Evolutionary conservation across 2,329 filamentous ascomycete genomes (phyloP), one percentile per base, ranked within the genome.

Genomic region (Colletotrichum gigasporum): DNA sequence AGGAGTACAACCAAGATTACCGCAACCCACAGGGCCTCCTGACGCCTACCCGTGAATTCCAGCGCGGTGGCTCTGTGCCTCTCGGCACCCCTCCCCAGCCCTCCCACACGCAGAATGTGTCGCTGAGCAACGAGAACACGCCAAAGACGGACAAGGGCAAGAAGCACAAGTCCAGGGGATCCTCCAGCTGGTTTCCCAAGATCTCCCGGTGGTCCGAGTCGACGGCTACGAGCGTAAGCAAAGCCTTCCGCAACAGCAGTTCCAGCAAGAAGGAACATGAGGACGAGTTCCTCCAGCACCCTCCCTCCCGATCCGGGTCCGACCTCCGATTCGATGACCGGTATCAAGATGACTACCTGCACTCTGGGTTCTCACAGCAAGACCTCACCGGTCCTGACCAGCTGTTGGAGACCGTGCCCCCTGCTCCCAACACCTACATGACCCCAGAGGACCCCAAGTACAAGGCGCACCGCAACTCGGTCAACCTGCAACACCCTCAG

Each of bases 131-230:
- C 59, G 94, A 96, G 67, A 92, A 94, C 66, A 97, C 93, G 0
- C 92, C 93, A 10, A 84, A 83, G 68, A 89, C 87, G 1, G 90
- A 93, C 5, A 93, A 92, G 78, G 86, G 87, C 67, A 92, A 91
- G 76, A 97, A 97, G 80, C 92, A 96, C 80, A 97, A 97, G 76
- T 95, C 93, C 1, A 91, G 87, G 73, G 89, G 89, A 62, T 96
- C 93, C 0, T 93, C 92, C 0, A 83, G 86, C 53, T 89, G 88
- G 83, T 91, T 97, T 66, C 94, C 94, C 22, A 97, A 97, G 81
- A 94, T 97, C 67, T 98, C 96, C 5, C 88, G 96, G 42, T 99
- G 96, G 96, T 98, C 95, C 0, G 96, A 96, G 79, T 98, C 95
- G 2, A 99, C 96, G 0, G 87, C 94, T 4, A 97, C 94, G 0